These are phyloP conservation scores for Uronychia binucleata DNA, from an alignment of 73 alveolate genomes.

Conservation along the genomic window DNA sequence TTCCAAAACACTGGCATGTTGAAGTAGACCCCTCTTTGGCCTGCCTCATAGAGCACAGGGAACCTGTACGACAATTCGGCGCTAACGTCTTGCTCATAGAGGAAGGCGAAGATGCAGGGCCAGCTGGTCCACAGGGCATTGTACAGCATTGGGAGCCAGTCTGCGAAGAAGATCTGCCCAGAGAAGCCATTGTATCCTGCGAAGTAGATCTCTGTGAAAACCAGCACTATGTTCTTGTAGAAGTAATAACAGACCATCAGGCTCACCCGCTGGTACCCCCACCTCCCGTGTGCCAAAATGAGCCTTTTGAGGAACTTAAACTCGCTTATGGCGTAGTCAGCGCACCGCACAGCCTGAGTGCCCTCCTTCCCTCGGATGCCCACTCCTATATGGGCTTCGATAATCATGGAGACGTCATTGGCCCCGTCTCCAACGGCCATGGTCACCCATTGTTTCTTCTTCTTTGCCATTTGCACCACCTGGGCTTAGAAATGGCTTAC, in stretches of 20 bases:
- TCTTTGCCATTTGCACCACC: slow-evolving; percentile 66
- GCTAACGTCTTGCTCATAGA: slow-evolving; percentile 81
- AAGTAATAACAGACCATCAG: slow-evolving; percentile 75
- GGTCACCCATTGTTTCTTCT: slow-evolving; percentile 30
- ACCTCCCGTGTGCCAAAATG: slow-evolving; percentile 74
- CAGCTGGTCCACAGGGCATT: slow-evolving; percentile 86
- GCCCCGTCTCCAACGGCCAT: slow-evolving; percentile 98
- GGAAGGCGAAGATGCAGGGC: slow-evolving; percentile 83
- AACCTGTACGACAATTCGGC: slow-evolving; percentile 66
- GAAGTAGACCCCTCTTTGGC: slow-evolving; percentile 75
- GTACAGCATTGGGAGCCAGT: slow-evolving; percentile 86
- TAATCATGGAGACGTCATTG: slow-evolving; percentile 97
- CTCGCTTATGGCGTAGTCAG: slow-evolving; percentile 81
- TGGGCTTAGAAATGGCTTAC: slow-evolving; percentile 52
- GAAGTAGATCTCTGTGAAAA: slow-evolving; percentile 75
- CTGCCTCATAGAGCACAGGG: slow-evolving; percentile 87
- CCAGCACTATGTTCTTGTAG: slow-evolving; percentile 73
- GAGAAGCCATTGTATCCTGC: slow-evolving; percentile 82
- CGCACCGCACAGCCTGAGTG: slow-evolving; percentile 81
- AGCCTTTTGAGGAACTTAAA: slow-evolving; percentile 71
- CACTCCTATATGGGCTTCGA: slow-evolving; percentile 79
- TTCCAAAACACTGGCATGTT: slow-evolving; percentile 82
- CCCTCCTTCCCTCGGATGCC: slow-evolving; percentile 90
- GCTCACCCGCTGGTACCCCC: slow-evolving; percentile 68
- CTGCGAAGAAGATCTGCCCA: slow-evolving; percentile 87